phyloP scores from a whole-genome alignment of 805 yeast species.

The Groenewaldozyma tartarivorans region DNA sequence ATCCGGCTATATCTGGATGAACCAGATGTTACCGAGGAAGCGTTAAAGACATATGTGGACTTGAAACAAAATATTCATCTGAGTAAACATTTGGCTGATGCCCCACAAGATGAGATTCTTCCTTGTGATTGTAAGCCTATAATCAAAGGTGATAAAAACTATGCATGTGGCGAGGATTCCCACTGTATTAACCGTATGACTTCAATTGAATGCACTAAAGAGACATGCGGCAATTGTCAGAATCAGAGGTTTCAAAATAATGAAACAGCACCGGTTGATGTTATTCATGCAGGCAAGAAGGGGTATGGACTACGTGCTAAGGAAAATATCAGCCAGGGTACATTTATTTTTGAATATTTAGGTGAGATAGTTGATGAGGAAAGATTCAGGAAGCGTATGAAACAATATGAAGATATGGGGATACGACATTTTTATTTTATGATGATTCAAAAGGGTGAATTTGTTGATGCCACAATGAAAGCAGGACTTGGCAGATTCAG shows the following conservation, averaged over 20 bases:
- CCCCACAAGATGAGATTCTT: conserved; percentile 76
- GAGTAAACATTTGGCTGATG: conserved; percentile 50
- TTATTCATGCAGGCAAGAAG: conserved; percentile 73
- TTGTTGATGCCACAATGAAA: conserved; percentile 85
- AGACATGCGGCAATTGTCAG: conserved; percentile 67
- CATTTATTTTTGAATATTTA: conserved; percentile 83
- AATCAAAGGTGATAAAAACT: conserved; percentile 30
- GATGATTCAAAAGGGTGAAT: conserved; percentile 90
- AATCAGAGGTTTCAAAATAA: conserved; percentile 81
- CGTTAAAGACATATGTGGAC: conserved; percentile 45
- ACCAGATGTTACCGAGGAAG: conserved; percentile 61
- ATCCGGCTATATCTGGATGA: conserved; percentile 15
- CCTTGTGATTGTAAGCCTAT: conserved; percentile 78
- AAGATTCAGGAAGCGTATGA: conserved; percentile 65
- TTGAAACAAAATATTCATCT: conserved; percentile 55
- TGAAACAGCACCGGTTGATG: conserved; percentile 66
- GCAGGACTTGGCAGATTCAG: conserved; percentile 88
- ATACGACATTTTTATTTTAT: conserved; percentile 84
- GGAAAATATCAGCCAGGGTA: conserved; percentile 43
- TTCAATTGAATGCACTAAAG: conserved; percentile 80
- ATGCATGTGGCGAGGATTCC: conserved; percentile 79
- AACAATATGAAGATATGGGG: conserved; percentile 57
- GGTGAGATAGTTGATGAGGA: conserved; percentile 88
- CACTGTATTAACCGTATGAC: conserved; percentile 91
- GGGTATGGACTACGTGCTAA: conserved; percentile 87